Base-by-base conservation (phyloP, 805 yeast genomes). In the Ogataea degrootiae region DNA sequence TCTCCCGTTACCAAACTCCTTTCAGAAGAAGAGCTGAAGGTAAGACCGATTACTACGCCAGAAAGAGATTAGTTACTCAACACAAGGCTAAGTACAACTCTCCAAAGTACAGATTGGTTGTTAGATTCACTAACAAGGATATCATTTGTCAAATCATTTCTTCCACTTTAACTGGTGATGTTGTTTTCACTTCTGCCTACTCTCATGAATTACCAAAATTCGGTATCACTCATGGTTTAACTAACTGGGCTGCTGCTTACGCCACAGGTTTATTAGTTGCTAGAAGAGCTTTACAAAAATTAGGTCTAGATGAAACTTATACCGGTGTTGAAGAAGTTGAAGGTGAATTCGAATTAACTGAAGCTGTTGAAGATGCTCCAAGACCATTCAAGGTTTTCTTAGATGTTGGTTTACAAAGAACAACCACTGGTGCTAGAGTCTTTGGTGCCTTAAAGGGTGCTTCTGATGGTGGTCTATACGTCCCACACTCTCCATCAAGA, bases 1-100 rank as follows among this genome's bases (percentile, higher is more conserved):
- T 83, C 83, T 90, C 97, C 72, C 91, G 99, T 76, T 94, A 83
- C 96, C 99, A 94, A 83, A 94, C 99, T 75, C 97, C 98, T 62
- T 94, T 91, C 96, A 90, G 99, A 79, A 91, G 99, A 85, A 88
- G 99, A 87, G 88, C 96, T 75, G 97, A 94, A 81, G 99, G 99
- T 81, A 94, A 94, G 85, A 94, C 99, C 73, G 99, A 94, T 77
- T 94, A 91, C 96, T 94, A 91, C 85, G 97, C 94, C 76, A 91
- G 99, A 85, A 94, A 94, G 96, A 90, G 98, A 82, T 82, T 94
- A 72, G 94, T 94, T 70, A 82, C 97, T 69, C 99, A 94, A 82
- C 97, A 92, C 94, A 94, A 94, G 91, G 97, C 97, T 74, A 94
- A 94, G 83, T 94, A 94, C 95, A 85, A 83, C 86, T 74, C 97